Conservation (phyloP, 2,329 filamentous ascomycete species). For the Fusarium setosum region DNA sequence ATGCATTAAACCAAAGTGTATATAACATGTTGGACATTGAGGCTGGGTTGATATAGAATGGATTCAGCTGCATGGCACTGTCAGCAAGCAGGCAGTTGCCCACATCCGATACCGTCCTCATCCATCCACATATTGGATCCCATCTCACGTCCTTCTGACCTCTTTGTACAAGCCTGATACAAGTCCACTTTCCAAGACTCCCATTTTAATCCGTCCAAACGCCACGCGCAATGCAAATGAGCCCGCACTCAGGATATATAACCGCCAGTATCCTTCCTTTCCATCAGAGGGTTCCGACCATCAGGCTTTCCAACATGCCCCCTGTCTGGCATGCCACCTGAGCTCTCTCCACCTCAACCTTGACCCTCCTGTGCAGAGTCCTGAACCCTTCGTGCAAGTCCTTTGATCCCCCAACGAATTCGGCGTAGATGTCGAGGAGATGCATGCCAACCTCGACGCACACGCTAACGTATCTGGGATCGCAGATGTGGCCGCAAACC, state of each 20-base stretch:
- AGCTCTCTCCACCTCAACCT: conserved; percentile 82
- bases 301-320: conserved; percentile 85
- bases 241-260: conserved; percentile 39
- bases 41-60: neutral
- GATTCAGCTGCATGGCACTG: neutral
- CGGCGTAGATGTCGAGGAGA: conserved; percentile 87
- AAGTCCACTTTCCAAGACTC: conserved; percentile 37
- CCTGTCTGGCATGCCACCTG: conserved; percentile 84
- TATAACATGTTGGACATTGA: conserved; percentile 17
- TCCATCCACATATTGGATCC: no score
- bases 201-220: conserved; percentile 43
- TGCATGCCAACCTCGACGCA: conserved; percentile 87
- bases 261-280: conserved; percentile 12
- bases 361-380: conserved; percentile 76
- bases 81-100: neutral
- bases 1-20: conserved; percentile 3
- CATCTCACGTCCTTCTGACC: neutral
- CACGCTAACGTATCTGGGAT: conserved; percentile 83
- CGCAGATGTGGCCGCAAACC: conserved; percentile 82
- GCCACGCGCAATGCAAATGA: conserved; percentile 44
- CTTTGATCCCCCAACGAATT: conserved; percentile 78
- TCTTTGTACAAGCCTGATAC: conserved; percentile 28
- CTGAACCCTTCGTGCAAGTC: conserved; percentile 79
- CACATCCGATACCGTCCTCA: neutral
- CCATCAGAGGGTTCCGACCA: conserved; percentile 50